phyloP scores from a whole-genome alignment of 768 basidiomycete species.

The Mycena filopes region DNA sequence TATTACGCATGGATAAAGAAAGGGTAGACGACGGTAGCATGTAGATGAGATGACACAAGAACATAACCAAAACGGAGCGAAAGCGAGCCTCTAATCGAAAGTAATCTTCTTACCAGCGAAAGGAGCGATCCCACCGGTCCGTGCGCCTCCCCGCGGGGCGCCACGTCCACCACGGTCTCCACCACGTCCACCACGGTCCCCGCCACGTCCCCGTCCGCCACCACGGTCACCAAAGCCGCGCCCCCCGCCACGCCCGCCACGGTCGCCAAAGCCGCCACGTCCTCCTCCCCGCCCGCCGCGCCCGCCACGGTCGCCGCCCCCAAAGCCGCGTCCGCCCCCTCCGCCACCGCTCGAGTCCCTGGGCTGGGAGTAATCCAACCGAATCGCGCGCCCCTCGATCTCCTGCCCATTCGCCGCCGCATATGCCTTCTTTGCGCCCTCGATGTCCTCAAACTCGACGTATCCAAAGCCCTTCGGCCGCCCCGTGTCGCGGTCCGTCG shows the following conservation, averaged over 20 bases:
- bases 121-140: constrained; percentile 71
- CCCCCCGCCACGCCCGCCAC: constrained; percentile 49
- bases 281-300: constrained; percentile 50
- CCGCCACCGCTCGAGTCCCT: constrained; percentile 70
- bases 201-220: constrained; percentile 40
- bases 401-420: constrained; percentile 75
- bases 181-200: constrained; percentile 45
- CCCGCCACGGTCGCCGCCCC: constrained; percentile 49
- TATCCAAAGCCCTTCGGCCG: constrained; percentile 96
- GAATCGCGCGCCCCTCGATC: constrained; percentile 81
- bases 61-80: background rate
- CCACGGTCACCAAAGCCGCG: constrained; percentile 49
- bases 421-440: constrained; percentile 83
- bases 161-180: constrained; percentile 57
- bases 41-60: background rate
- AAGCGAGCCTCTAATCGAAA: constrained; percentile 49
- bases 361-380: constrained; percentile 90
- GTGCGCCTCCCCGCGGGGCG: constrained; percentile 56
- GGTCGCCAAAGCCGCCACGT: constrained; percentile 49
- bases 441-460: constrained; percentile 90
- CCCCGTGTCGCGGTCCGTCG: constrained; percentile 93
- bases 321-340: constrained; percentile 52
- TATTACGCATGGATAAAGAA: background rate
- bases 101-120: constrained; percentile 77
- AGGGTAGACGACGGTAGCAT: background rate